Percentiles rank a stretch among this genome's conserved stretches.
phyloP scores from a whole-genome alignment of 1,284 basidiomycete genomes.

The Hortiboletus rubellus region DNA sequence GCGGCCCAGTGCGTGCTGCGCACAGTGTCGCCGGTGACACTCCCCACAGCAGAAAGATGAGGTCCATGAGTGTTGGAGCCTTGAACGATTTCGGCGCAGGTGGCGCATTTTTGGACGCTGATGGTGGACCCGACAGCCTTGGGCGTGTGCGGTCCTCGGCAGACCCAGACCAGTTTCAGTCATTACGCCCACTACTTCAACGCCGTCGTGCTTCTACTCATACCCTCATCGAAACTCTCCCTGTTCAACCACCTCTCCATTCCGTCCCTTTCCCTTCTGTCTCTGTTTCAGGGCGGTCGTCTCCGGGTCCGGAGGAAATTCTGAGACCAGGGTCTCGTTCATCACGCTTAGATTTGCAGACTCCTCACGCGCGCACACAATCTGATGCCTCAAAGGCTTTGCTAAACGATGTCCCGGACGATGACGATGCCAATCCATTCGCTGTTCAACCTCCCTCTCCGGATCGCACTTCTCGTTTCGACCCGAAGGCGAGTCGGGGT shows the following conservation, averaged over 20 bases:
- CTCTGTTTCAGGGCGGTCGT: constrained; percentile 48
- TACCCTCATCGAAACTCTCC: constrained; percentile 46
- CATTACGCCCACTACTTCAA: constrained; percentile 40
- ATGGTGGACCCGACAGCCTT: constrained; percentile 28
- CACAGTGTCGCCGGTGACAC: constrained; percentile 33
- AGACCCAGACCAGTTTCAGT: constrained; percentile 50
- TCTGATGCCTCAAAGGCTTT: constrained; percentile 48
- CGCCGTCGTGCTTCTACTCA: constrained; percentile 52
- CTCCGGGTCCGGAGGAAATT: constrained; percentile 42
- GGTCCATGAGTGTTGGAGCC: constrained; percentile 66
- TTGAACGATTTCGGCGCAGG: constrained; percentile 53
- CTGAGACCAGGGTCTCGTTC: constrained; percentile 32
- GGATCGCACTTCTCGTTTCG: constrained; percentile 40
- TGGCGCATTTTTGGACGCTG: constrained; percentile 45
- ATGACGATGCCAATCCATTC: constrained; percentile 28
- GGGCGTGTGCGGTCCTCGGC: constrained; percentile 44
- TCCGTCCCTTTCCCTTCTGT: constrained; percentile 64
- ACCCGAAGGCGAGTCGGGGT: constrained; percentile 38
- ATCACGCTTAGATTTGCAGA: constrained; percentile 35
- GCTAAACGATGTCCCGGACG: constrained; percentile 34
- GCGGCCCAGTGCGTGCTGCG: constrained; percentile 37
- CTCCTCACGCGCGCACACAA: constrained; percentile 42
- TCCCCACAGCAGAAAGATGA: constrained; percentile 39
- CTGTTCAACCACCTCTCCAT: constrained; percentile 45
- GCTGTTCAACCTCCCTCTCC: constrained; percentile 35